A percentile compares a stretch with the other conserved stretches of the same genome.
These are phyloP conservation scores for Cyclotella sp. DNA, from an alignment of 108 stramenopile species.

Conservation along the genomic window DNA sequence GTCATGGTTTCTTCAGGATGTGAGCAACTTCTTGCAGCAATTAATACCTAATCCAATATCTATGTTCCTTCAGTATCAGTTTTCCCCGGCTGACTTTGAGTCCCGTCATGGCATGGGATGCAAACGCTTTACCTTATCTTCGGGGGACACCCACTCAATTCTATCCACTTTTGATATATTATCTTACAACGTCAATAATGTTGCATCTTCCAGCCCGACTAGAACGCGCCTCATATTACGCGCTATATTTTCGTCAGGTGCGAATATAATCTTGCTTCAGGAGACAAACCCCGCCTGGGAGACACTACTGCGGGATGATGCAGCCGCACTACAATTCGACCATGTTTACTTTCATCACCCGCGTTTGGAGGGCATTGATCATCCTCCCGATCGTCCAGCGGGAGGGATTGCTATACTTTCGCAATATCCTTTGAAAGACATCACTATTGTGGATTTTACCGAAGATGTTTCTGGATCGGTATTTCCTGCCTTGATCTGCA, in stretches of 20 bases:
- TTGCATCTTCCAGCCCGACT: constrained; percentile 3
- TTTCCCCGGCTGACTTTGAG: constrained; percentile 11
- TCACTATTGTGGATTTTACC: constrained; percentile 28
- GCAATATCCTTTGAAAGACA: constrained; percentile 37
- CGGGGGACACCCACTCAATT: not conserved
- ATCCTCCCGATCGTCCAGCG: constrained; percentile 31
- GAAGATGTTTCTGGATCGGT: constrained; percentile 43
- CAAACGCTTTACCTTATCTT: not conserved
- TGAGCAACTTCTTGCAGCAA: constrained; percentile 23
- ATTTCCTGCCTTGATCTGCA: constrained; percentile 41
- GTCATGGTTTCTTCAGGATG: not conserved
- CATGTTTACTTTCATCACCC: constrained; percentile 46
- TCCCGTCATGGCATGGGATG: not conserved
- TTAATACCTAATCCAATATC: constrained; percentile 30
- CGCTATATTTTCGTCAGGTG: constrained; percentile 48
- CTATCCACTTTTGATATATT: constrained; percentile 30
- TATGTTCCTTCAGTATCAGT: not conserved
- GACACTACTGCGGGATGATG: constrained; percentile 24
- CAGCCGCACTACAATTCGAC: constrained; percentile 13
- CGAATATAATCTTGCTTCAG: constrained; percentile 45
- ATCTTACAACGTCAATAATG: constrained; percentile 49
- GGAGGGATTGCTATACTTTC: constrained; percentile 49
- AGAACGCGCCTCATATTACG: constrained; percentile 27
- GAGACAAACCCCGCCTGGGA: constrained; percentile 51
- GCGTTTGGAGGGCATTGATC: not conserved